Conservation (phyloP, 129 eudicot species). For the Ambrosia trifida region DNA sequence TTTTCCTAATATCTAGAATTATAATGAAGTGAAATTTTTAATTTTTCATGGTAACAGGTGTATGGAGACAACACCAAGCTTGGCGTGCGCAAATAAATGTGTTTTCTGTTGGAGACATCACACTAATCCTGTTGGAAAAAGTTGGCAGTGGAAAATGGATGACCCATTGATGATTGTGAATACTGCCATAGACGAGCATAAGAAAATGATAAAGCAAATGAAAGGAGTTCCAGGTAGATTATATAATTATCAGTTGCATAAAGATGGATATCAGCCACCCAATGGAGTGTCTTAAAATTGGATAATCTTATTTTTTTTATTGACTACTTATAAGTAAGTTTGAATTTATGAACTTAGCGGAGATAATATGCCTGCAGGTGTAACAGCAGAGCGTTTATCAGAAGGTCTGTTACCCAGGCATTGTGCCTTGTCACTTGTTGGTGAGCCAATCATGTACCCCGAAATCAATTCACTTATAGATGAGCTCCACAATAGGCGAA, state of each 20-base stretch:
- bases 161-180: constrained; percentile 84
- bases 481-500: constrained; percentile 81
- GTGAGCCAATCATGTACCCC: constrained; percentile 99
- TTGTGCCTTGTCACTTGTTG: constrained; percentile 98
- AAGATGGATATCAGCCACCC: neutral
- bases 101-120: constrained; percentile 99
- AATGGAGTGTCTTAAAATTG: neutral
- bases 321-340: neutral
- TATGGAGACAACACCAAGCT: constrained; percentile 99
- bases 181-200: constrained; percentile 81
- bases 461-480: constrained; percentile 85
- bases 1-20: neutral
- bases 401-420: constrained; percentile 93
- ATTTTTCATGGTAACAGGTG: constrained; percentile 51
- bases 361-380: constrained; percentile 55
- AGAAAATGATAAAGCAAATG: constrained; percentile 96
- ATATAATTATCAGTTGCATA: neutral
- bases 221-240: constrained; percentile 97
- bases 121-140: constrained; percentile 96
- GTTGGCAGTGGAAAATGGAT: constrained; percentile 99
- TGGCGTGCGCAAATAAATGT: constrained; percentile 99
- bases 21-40: neutral
- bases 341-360: constrained; percentile 7
- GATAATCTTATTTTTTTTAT: neutral
- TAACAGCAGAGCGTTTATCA: constrained; percentile 69